Conservation (phyloP, 2,329 filamentous ascomycete genomes). For the Drechslerella dactyloides region DNA sequence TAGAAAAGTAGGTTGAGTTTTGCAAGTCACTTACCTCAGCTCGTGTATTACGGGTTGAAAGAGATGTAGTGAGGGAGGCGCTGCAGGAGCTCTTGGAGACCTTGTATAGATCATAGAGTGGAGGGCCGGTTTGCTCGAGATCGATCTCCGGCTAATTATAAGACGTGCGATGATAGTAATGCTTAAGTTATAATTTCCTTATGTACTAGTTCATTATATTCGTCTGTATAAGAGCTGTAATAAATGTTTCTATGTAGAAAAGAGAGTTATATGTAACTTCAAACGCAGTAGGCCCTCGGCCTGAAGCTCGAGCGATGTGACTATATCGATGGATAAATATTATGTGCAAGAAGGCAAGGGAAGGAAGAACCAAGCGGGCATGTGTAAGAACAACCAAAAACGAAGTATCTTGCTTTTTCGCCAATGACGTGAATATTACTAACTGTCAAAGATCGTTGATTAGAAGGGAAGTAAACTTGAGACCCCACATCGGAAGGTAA, state of each 20-base stretch:
- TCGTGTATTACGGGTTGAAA: no score
- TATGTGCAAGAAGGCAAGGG: constrained; percentile 29
- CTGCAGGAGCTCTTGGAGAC: not conserved
- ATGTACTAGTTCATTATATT: no score
- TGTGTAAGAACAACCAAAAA: not conserved
- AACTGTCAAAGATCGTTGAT: not conserved
- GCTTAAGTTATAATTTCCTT: constrained; percentile 2
- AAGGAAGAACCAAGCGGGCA: not conserved
- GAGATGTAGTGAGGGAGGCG: no score
- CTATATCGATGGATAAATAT: not conserved
- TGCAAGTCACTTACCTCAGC: not conserved
- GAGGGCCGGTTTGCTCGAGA: not conserved
- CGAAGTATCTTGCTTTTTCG: not conserved
- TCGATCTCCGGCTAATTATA: not conserved
- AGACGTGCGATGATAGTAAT: not conserved
- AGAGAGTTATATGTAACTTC: no score
- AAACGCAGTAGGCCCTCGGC: no score
- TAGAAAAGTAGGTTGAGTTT: not conserved
- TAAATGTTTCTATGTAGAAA: not conserved
- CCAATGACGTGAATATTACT: constrained; percentile 4
- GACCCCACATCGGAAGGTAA: not conserved
- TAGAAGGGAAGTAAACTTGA: constrained; percentile 4
- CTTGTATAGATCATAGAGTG: not conserved
- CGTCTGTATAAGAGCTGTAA: no score
- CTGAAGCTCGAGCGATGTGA: constrained; percentile 7